Base-by-base conservation (phyloP, 129 eudicot genomes). In the Flaveria ramosissima region DNA sequence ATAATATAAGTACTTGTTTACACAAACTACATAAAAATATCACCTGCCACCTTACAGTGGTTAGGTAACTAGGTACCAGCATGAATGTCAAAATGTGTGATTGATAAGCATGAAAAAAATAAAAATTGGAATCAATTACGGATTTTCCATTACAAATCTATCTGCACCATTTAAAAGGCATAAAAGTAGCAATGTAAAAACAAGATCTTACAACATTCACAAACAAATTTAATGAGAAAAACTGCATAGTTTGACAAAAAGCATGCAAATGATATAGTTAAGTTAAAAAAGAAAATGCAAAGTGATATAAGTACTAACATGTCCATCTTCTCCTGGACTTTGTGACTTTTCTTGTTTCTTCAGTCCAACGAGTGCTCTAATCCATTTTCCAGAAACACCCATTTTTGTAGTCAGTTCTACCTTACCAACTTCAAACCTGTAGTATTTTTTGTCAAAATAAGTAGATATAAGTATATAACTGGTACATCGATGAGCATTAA, bases 371-470 rank as follows among this genome's bases (percentile, higher is more conserved):
- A 93, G 80, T 42, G 96, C 88, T 84, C 72, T 84, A 63, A 90
- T 77, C 98, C 98, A 93, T 80, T 88, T 93, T 70, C 85, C 90
- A 17, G 98, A 85, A 68, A 86, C 90, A 68, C 98, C 98, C 98
- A 93, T 93, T 71, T 63, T 68, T 74, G 68, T 63, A 12, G 12
- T 59, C 75, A 47, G 47, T 65, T 66, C 61, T 73, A 70, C 45
- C 62, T 71, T 70, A 72, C 80, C 73, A 61, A 68, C 61, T 79
- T 68, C 56, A 81, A 74, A 65, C 82, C 92, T 86, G 86, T 6
- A 46, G 68, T 64, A 50, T 36, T 64, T 65, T 70, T 17, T 26
- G 8, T 45, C 13, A 9, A 53, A 55, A 60, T 36, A 41, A 56
- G 75, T 43, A 26, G 19, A 26, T 53, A 65, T 65, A 30, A 53